A percentile compares a stretch with the other conserved stretches of the same genome.
Evolutionary conservation across 1,284 basidiomycete genomes (phyloP).

Genomic region (Malassezia globosa): DNA sequence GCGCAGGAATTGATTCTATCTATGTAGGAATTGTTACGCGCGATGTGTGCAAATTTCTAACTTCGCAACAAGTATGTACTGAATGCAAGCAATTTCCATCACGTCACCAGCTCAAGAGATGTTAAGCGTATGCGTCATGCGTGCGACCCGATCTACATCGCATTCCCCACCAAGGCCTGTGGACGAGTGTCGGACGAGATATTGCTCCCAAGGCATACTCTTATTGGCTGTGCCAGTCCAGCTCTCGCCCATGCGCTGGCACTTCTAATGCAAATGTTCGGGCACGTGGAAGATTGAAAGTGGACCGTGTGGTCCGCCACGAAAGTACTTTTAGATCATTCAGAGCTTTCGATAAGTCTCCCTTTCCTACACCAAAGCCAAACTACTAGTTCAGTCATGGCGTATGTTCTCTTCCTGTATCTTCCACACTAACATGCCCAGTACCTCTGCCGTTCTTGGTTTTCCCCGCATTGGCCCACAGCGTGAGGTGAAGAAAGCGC

Average conservation of each 20-base stretch:
- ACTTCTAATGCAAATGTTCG: neutral
- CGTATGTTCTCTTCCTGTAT: constrained; percentile 2
- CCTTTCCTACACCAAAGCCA: constrained; percentile 6
- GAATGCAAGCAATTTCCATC: no score
- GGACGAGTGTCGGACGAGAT: neutral
- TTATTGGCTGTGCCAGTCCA: neutral
- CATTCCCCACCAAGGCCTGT: no score
- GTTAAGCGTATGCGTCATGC: neutral
- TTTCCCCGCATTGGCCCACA: constrained; percentile 94
- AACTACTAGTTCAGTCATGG: constrained; percentile 11
- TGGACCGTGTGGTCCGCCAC: neutral
- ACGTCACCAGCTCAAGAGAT: no score
- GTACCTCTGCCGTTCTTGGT: constrained; percentile 56
- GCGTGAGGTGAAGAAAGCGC: constrained; percentile 95
- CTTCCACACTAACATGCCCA: constrained; percentile 6
- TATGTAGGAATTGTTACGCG: no score
- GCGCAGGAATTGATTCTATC: no score
- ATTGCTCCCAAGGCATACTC: neutral
- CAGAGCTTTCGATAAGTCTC: constrained; percentile 9
- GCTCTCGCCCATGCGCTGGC: constrained; percentile 2
- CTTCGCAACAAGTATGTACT: no score
- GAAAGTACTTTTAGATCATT: constrained; percentile 3
- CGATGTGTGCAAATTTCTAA: no score
- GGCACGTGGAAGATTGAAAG: constrained; percentile 5
- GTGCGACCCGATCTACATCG: neutral